These are phyloP conservation scores for Venturia asperata DNA, from an alignment of 2,329 filamentous ascomycete species.

Conservation along the genomic window DNA sequence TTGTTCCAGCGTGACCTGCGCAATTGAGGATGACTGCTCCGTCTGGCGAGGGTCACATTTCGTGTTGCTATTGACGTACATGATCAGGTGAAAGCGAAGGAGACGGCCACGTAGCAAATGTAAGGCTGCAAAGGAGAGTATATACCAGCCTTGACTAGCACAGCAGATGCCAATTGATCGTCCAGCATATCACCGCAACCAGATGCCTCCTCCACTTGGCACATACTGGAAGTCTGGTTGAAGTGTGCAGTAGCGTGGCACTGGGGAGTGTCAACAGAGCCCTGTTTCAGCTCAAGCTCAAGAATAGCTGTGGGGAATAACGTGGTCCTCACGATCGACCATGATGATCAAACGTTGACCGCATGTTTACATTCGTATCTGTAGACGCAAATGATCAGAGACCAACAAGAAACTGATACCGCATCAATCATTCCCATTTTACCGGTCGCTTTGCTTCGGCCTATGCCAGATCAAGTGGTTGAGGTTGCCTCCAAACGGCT, in stretches of 20 bases:
- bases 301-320: background rate
- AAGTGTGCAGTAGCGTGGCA: background rate
- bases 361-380: background rate
- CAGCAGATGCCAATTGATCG: background rate
- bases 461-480: background rate
- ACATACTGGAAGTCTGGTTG: background rate
- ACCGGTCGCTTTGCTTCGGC: background rate
- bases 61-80: background rate
- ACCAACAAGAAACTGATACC: background rate
- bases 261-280: background rate
- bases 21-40: background rate
- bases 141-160: background rate
- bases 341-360: background rate
- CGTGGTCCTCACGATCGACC: background rate
- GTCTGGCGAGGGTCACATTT: background rate
- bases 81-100: background rate
- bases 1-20: background rate
- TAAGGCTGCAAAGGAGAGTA: background rate
- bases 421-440: background rate
- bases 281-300: background rate
- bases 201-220: background rate
- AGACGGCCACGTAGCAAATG: background rate
- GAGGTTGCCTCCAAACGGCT: no score
- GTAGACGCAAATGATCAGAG: background rate
- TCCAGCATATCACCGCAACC: background rate